Conservation (phyloP, 345 rosid genomes). For the Dimocarpus longan region DNA sequence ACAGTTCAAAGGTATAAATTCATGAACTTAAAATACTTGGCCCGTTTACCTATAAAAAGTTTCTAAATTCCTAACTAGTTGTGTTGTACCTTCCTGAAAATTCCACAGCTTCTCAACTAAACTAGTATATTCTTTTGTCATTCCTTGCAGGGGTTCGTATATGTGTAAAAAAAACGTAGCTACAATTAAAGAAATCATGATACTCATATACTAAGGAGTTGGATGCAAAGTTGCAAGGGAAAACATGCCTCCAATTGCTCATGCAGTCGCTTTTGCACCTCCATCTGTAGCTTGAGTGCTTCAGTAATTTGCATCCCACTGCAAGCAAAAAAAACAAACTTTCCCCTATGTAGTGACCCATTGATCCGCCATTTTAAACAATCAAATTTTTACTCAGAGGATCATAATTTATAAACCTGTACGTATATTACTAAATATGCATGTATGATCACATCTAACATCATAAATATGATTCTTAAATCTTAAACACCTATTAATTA, state of each 20-base stretch:
- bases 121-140: neutral
- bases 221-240: constrained; percentile 20
- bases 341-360: constrained; percentile 8
- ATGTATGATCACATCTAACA: neutral
- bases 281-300: constrained; percentile 98
- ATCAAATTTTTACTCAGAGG: neutral
- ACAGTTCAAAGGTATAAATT: neutral
- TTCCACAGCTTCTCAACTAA: neutral
- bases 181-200: neutral
- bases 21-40: neutral
- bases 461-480: neutral
- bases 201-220: neutral
- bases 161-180: neutral
- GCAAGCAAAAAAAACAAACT: constrained; percentile 33
- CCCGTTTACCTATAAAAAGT: neutral
- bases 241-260: constrained; percentile 95
- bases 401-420: constrained; percentile 5
- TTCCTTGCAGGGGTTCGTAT: neutral
- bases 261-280: constrained; percentile 93
- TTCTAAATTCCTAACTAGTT: constrained; percentile 7
- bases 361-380: constrained; percentile 9
- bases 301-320: constrained; percentile 99
- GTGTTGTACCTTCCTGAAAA: neutral
- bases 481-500: neutral
- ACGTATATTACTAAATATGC: neutral